Conservation (phyloP, 1,139 yeast genomes). For the Scheffersomyces insectosa region DNA sequence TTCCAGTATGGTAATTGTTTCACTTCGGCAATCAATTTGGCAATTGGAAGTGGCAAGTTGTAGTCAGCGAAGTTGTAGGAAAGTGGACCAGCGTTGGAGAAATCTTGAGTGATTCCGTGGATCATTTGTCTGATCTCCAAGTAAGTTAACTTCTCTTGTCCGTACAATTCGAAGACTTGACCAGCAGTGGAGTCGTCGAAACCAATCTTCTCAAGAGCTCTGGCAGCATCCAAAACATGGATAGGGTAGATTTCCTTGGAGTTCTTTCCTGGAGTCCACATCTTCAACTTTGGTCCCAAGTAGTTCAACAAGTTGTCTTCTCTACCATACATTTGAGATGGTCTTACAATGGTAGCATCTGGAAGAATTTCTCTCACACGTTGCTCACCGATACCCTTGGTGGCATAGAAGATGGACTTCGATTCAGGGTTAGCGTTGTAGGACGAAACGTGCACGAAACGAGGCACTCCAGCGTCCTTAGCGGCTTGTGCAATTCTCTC, state of each 20-base stretch:
- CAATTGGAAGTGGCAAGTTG: slow-evolving; percentile 43
- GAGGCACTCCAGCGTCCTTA: slow-evolving; percentile 70
- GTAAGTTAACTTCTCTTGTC: slow-evolving; percentile 67
- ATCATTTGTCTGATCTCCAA: slow-evolving; percentile 71
- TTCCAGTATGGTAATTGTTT: slow-evolving; percentile 68
- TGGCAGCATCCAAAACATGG: slow-evolving; percentile 78
- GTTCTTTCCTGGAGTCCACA: slow-evolving; percentile 66
- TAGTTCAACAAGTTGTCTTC: slow-evolving; percentile 72
- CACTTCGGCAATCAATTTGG: slow-evolving; percentile 43
- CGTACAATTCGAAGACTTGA: slow-evolving; percentile 72
- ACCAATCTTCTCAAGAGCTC: slow-evolving; percentile 76
- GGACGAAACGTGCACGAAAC: slow-evolving; percentile 78
- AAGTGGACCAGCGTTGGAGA: slow-evolving; percentile 56
- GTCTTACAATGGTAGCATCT: slow-evolving; percentile 82
- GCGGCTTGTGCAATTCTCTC: slow-evolving; percentile 76
- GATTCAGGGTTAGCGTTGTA: slow-evolving; percentile 76
- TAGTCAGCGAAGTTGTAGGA: slow-evolving; percentile 55
- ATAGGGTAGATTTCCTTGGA: slow-evolving; percentile 69
- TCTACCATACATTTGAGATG: slow-evolving; percentile 78
- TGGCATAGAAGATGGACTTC: slow-evolving; percentile 68
- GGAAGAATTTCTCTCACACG: slow-evolving; percentile 69
- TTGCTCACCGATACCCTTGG: slow-evolving; percentile 80
- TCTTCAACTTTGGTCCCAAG: slow-evolving; percentile 55
- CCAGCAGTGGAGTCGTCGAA: slow-evolving; percentile 82
- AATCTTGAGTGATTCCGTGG: slow-evolving; percentile 62